A percentile compares a stretch with the other conserved stretches of the same genome.
phyloP scores from a whole-genome alignment of 2,329 filamentous ascomycete species.

The Ophiostoma sp. region DNA sequence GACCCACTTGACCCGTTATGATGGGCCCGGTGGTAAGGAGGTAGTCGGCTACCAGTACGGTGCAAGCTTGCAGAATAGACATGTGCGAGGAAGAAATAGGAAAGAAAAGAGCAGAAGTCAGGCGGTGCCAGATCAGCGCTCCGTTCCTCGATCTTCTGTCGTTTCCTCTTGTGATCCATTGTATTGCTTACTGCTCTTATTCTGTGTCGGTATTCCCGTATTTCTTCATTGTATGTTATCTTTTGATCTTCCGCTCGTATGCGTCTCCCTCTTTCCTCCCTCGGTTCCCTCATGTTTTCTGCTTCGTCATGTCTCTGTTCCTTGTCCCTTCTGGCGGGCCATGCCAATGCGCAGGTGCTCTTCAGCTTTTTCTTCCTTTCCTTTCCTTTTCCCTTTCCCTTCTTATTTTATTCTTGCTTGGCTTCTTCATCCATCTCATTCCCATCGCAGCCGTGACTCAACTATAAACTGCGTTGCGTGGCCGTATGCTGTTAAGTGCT shows the following conservation, averaged over 20 bases:
- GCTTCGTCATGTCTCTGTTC: background rate
- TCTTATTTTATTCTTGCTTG: background rate
- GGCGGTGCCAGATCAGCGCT: background rate
- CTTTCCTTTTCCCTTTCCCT: background rate
- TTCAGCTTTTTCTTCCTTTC: background rate
- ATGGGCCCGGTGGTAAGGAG: conserved; percentile 16
- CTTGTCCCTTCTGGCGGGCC: background rate
- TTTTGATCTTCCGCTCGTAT: background rate
- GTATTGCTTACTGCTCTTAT: background rate
- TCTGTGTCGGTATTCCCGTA: background rate
- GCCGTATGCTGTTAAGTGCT: background rate
- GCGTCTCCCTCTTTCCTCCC: background rate
- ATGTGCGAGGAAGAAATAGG: background rate
- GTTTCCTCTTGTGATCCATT: background rate
- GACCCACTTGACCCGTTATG: conserved; percentile 5
- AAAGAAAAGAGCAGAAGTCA: background rate
- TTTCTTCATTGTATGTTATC: background rate
- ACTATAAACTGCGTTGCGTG: background rate
- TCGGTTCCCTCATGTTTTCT: background rate
- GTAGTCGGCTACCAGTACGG: background rate
- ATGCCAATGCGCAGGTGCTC: background rate
- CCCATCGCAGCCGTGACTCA: background rate
- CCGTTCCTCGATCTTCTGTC: background rate
- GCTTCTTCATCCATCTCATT: background rate
- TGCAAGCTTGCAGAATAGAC: background rate